Evolutionary conservation across 768 basidiomycete species (phyloP).

Genomic region (Lentinula boryana): DNA sequence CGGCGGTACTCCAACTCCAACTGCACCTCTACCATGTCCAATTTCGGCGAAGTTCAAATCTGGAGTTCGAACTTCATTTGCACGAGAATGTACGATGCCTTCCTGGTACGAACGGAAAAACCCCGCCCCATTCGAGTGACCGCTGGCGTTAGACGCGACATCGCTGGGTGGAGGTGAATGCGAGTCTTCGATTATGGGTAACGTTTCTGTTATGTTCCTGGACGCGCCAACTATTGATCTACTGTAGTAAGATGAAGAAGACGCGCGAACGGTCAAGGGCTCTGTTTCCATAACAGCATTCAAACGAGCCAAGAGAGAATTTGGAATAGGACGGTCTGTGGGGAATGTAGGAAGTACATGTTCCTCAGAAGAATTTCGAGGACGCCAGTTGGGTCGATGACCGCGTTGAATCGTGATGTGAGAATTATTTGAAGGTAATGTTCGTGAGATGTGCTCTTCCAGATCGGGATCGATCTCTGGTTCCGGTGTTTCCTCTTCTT

Average conservation of each 20-base stretch:
- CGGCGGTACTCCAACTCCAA: slow-evolving; percentile 1
- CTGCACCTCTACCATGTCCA: slow-evolving; percentile 61
- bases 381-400: not conserved
- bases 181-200: slow-evolving; percentile 59
- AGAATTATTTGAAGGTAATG: slow-evolving; percentile 19
- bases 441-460: slow-evolving; percentile 22
- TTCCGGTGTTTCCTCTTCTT: slow-evolving; percentile 44
- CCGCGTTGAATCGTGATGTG: not conserved
- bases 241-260: not conserved
- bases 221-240: not conserved
- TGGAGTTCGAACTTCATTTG: slow-evolving; percentile 58
- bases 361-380: not conserved
- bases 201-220: slow-evolving; percentile 30
- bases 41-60: slow-evolving; percentile 75
- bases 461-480: slow-evolving; percentile 23
- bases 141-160: slow-evolving; percentile 49
- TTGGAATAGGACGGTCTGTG: slow-evolving; percentile 2
- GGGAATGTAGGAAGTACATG: not conserved
- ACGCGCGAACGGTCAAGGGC: not conserved
- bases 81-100: slow-evolving; percentile 29
- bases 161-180: slow-evolving; percentile 59
- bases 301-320: not conserved
- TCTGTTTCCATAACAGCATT: slow-evolving; percentile 2
- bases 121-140: slow-evolving; percentile 47
- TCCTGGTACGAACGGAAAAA: slow-evolving; percentile 59